Evolutionary conservation across 2,329 filamentous ascomycete species (phyloP), one percentile per base, ranked within the genome.

Genomic region (Fonsecaea monophora): DNA sequence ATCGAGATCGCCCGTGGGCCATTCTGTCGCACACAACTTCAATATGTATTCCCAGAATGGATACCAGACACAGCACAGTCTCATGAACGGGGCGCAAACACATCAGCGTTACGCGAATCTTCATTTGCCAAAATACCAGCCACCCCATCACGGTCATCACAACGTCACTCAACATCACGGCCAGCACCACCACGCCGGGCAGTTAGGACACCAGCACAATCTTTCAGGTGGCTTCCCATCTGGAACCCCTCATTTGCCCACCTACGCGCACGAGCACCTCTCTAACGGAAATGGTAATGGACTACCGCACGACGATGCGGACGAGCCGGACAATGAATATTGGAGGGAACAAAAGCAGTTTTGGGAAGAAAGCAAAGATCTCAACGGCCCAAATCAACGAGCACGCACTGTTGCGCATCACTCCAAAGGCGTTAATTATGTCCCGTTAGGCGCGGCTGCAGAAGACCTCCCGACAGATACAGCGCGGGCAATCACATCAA

Each of bases 271-370:
- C 55, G 82, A 81, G 64, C 85, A 87, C 72, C 76, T 88, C 55
- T 85, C 87, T 65, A 89, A 89, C 74, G 86, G 86, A 48, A 85
- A 85, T 8, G 83, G 85, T 6, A 79, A 79, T 54, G 72, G 69
- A n/a, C 83, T 82, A 66, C 80, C 82, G n/a, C 84, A 87, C 70
- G 85, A 84, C 68, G 83, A 83, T 37, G 76, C 86, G 32, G 83
- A 82, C 69, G 87, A 88, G 68, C 82, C 85, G n/a, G 82, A 84
- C 71, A 87, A 83, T 70, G 86, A 88, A 71, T 91, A 96, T 78
- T 98, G 94, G 94, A 89, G 90, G 70, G 90, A 95, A 76, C 95
- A 99, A 80, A 80, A 97, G 71, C 89, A 91, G 69, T 82, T 94
- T 74, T 90, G 89, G 70, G 91, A 94, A 71, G 90, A 92, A 69